Percentiles rank a stretch among this genome's conserved stretches.
Conservation (phyloP, 805 yeast genomes). For the Candida arabinofermentans region DNA sequence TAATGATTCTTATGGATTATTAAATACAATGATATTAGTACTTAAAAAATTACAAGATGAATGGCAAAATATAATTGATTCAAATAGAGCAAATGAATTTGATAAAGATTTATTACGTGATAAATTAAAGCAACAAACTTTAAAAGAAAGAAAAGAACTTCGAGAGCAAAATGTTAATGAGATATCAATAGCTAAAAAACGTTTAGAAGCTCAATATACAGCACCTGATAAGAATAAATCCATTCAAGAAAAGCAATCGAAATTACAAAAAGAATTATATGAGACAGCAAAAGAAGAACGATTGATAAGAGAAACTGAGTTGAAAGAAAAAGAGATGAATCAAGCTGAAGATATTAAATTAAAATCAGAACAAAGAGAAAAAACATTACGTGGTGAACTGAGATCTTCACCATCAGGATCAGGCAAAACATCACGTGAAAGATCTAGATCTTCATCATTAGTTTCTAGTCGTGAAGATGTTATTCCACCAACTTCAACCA, state of each 20-base stretch:
- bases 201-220: constrained; percentile 22
- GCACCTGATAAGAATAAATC: constrained; percentile 23
- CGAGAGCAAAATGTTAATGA: constrained; percentile 7
- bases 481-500: neutral
- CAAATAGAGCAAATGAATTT: constrained; percentile 38
- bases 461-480: neutral
- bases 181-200: constrained; percentile 9
- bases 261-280: constrained; percentile 18
- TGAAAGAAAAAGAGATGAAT: constrained; percentile 10
- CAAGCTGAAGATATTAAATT: constrained; percentile 11
- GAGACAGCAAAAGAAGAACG: constrained; percentile 26
- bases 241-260: constrained; percentile 25
- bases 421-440: constrained; percentile 6
- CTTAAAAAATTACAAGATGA: constrained; percentile 36
- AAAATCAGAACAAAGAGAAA: constrained; percentile 22
- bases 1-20: constrained; percentile 35
- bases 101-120: constrained; percentile 31
- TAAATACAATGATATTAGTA: constrained; percentile 24
- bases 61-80: constrained; percentile 33
- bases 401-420: constrained; percentile 7
- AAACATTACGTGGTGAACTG: constrained; percentile 17
- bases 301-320: constrained; percentile 18
- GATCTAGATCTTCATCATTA: constrained; percentile 17
- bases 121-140: constrained; percentile 20
- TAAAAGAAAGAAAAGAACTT: constrained; percentile 17